Conservation (phyloP, 225 moss, liverwort and hornwort species). For the Pseudisothecium myosuroides region DNA sequence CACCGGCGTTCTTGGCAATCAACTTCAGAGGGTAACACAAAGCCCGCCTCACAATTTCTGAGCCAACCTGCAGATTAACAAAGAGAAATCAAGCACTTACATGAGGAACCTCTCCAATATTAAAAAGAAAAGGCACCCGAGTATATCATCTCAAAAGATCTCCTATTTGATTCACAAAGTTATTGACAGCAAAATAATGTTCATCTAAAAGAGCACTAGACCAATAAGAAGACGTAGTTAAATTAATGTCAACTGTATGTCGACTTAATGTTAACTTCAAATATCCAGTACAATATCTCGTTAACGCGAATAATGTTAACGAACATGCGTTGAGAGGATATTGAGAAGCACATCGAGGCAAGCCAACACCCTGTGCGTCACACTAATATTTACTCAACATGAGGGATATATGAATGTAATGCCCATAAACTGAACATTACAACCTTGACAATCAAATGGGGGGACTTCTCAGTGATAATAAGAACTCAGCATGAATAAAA, state of each 20-base stretch:
- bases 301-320: background rate
- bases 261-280: background rate
- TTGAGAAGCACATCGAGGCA: background rate
- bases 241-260: background rate
- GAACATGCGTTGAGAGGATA: background rate
- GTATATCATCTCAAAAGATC: background rate
- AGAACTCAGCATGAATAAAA: background rate
- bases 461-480: background rate
- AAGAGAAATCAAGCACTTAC: background rate
- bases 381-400: background rate
- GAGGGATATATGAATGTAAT: background rate
- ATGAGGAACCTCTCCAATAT: background rate
- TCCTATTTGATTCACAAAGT: background rate
- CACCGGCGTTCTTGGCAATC: conserved; percentile 96
- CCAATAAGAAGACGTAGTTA: background rate
- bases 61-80: conserved; percentile 53
- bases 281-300: no score
- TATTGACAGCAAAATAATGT: background rate
- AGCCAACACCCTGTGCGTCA: background rate
- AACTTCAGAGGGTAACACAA: conserved; percentile 81
- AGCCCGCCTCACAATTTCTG: conserved; percentile 92
- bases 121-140: background rate
- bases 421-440: background rate
- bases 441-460: background rate
- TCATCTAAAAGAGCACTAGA: background rate